phyloP scores from a whole-genome alignment of 345 rosid species.

The Eutrema heterophyllum region DNA sequence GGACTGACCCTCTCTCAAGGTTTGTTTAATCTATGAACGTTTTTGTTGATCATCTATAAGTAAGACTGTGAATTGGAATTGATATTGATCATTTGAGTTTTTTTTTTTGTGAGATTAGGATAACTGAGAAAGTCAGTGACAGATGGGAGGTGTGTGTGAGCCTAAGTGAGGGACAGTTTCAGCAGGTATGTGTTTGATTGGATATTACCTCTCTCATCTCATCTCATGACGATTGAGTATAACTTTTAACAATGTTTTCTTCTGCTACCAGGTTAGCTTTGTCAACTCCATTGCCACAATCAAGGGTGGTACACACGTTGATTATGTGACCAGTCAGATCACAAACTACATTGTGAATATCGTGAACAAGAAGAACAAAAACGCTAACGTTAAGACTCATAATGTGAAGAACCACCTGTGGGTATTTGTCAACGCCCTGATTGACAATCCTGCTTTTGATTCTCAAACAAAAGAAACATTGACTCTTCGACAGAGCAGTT shows the following conservation, averaged over 20 bases:
- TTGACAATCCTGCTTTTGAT: conserved; percentile 98
- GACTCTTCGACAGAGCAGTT: conserved; percentile 94
- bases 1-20: conserved; percentile 52
- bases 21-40: conserved; percentile 27
- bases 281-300: conserved; percentile 82
- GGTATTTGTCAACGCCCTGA: conserved; percentile 95
- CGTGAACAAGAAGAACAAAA: conserved; percentile 87
- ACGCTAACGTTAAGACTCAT: conserved; percentile 70
- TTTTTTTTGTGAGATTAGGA: conserved; percentile 37
- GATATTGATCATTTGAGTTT: neutral
- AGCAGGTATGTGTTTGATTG: conserved; percentile 54
- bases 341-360: conserved; percentile 61
- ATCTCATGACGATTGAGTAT: neutral
- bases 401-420: conserved; percentile 86
- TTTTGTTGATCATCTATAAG: neutral
- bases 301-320: conserved; percentile 99
- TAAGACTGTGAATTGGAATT: neutral
- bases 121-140: conserved; percentile 60
- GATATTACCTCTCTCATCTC: neutral
- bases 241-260: neutral
- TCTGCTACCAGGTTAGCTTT: conserved; percentile 73
- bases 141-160: conserved; percentile 93
- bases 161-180: conserved; percentile 91
- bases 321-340: conserved; percentile 82
- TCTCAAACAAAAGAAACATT: conserved; percentile 98